Evolutionary conservation across 1,139 yeast genomes (phyloP), one percentile per base, ranked within the genome.

Genomic region (Sugiyamaella grinbergsii): DNA sequence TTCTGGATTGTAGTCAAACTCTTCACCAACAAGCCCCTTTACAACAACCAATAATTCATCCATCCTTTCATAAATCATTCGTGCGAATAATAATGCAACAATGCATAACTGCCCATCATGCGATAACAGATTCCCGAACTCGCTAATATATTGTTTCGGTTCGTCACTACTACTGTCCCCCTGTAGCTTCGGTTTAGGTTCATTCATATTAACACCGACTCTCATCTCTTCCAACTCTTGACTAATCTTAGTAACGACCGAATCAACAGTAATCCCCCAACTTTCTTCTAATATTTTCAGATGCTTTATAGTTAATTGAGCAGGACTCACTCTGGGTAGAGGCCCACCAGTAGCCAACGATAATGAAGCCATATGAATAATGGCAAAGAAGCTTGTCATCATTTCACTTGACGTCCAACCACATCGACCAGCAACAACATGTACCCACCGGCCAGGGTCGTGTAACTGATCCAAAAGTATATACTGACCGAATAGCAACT

Each of bases 21-120:
- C 62, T 43, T 65, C 69, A 7, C 69, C 69, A 4, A 64, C 68
- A 32, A 65, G 53, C 5, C 59, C 59, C 55, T 65, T 65, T 33
- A 62, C 58, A 36, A 57, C 54, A 36, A 60, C 38, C 54, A 64
- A 54, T 23, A 65, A 42, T 29, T 58, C 60, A 39, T 65, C 69
- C 33, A 64, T 47, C 15, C 64, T 53, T 37, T 58, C 58, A 40
- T 64, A 62, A 26, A 65, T 62, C 54, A 62, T 53, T 28, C 58
- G 57, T 11, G 59, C 52, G 26, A 65, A 42, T 11, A 60, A 47
- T 4, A 63, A 53, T 11, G 60, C 67, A 5, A 62, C 60, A 3
- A 62, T 54, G 33, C 58, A 55, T 13, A 62, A 47, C 32, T 52
- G 56, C 5, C 65, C 67, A 45, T 61, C 64, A 5, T 26, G 49